Percentiles rank a stretch among this genome's conserved stretches.
Conservation (phyloP, 768 basidiomycete species). For the Boletus pseudo-olivaceus region DNA sequence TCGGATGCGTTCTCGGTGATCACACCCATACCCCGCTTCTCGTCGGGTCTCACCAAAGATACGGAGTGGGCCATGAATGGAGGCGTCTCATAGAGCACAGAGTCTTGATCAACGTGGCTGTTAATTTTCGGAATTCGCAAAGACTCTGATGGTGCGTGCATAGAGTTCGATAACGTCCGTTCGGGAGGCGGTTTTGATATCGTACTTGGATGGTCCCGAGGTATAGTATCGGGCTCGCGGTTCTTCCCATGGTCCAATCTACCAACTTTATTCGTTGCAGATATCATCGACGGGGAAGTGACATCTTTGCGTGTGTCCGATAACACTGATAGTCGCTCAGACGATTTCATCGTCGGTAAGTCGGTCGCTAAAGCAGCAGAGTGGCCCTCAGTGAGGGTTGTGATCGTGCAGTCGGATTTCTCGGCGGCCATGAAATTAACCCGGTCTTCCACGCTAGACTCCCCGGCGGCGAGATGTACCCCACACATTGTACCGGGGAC, state of each 20-base stretch:
- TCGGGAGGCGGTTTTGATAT: background rate
- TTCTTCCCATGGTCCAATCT: background rate
- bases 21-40: background rate
- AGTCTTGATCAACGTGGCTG: background rate
- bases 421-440: background rate
- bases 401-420: background rate
- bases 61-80: background rate
- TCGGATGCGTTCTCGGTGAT: background rate
- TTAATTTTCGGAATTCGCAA: background rate
- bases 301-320: background rate
- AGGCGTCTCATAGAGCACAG: background rate
- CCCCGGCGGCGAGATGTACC: background rate
- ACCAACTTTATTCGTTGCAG: background rate
- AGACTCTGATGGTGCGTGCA: slow-evolving; percentile 12
- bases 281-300: background rate
- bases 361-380: background rate
- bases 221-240: background rate
- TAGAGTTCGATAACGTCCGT: slow-evolving; percentile 11
- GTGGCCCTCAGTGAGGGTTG: background rate
- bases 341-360: no score
- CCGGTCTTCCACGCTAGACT: background rate
- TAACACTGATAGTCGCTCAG: background rate
- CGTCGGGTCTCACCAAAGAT: background rate
- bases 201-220: background rate
- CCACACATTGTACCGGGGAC: background rate